Conservation (phyloP, 306 rosid genomes). For the Vigna unguiculata region DNA sequence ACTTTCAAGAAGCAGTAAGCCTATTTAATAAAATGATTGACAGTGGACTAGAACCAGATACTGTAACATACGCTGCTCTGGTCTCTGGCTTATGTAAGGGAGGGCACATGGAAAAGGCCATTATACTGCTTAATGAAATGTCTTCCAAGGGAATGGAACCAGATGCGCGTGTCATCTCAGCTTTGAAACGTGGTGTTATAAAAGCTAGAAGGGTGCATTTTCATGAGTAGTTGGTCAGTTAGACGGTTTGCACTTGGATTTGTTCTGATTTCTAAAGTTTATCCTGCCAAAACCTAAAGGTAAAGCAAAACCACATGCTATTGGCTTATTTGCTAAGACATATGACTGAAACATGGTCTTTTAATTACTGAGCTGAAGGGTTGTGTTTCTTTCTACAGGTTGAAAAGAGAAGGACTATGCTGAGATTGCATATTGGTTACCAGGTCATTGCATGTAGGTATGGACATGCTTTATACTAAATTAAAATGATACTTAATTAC, state of each 20-base stretch:
- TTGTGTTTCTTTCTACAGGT: slow-evolving; percentile 36
- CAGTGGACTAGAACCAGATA: slow-evolving; percentile 73
- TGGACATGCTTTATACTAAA: background rate
- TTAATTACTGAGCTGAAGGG: slow-evolving; percentile 34
- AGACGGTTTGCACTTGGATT: slow-evolving; percentile 34
- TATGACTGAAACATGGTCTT: slow-evolving; percentile 32
- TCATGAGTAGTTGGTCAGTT: slow-evolving; percentile 23
- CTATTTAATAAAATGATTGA: slow-evolving; percentile 67
- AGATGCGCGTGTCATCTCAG: slow-evolving; percentile 32
- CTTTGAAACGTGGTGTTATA: slow-evolving; percentile 59
- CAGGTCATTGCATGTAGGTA: slow-evolving; percentile 36
- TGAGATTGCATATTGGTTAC: slow-evolving; percentile 5
- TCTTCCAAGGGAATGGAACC: slow-evolving; percentile 59
- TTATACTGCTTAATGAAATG: slow-evolving; percentile 60
- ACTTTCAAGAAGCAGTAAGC: slow-evolving; percentile 58
- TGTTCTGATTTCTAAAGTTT: slow-evolving; percentile 22
- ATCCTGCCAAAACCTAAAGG: slow-evolving; percentile 35
- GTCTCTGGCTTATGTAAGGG: slow-evolving; percentile 54
- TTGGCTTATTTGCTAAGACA: slow-evolving; percentile 13
- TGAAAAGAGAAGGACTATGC: slow-evolving; percentile 30
- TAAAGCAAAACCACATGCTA: slow-evolving; percentile 17
- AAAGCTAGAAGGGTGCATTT: slow-evolving; percentile 64
- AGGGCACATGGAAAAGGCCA: slow-evolving; percentile 58
- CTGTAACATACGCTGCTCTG: slow-evolving; percentile 71
- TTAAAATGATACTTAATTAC: slow-evolving; percentile 9